Evolutionary conservation across 352 stramenopile genomes (phyloP), one percentile per base, ranked within the genome.

Genomic region (Globisporangium apiculatum): DNA sequence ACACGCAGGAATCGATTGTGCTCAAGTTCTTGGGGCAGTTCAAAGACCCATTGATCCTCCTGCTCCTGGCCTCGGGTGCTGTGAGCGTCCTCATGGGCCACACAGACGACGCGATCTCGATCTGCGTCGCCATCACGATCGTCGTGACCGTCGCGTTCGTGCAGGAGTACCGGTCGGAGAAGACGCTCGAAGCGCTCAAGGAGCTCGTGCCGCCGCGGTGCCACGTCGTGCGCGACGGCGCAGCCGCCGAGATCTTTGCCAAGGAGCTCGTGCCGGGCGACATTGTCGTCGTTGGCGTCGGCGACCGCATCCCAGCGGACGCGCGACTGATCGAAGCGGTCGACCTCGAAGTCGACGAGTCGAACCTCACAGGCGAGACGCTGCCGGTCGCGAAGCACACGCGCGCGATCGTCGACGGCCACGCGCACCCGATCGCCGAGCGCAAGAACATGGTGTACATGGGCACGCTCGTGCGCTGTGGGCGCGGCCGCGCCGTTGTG

Each of bases 91-190:
- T 87, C 46, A 90, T 99, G 69, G 89, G 94, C 38, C 96, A 99
- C 70, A 90, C 82, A 10, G 89, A 98, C 52, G 96, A 99, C 70
- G 96, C 96, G 17, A 83, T 99, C 35, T 97, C 85, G 51, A 99
- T 99, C 63, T 85, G 80, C 10, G 83, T 98, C 36, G 96, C 96
- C 38, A 88, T 99, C 58, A 86, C 92, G 40, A 99, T 99, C 67
- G 96, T 99, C n/a, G 90, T 92, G 15, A 89, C 96, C 1, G 95
- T 99, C n/a, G 96, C 94, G 14, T 98, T 97, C 53, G 79, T 99
- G 48, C 84, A 94, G 58, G 82, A 94, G 55, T 94, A 94, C 61
- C 82, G 82, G 10, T 91, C 79, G 1, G 84, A 94, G 63, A 94
- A 94, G 75, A 91, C 84, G 35, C 70, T 94, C n/a, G 79, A 89